Percentiles rank a stretch among this genome's conserved stretches.
Conservation (phyloP, 225 moss, liverwort and hornwort species). For the Physcomitrellopsis africana region DNA sequence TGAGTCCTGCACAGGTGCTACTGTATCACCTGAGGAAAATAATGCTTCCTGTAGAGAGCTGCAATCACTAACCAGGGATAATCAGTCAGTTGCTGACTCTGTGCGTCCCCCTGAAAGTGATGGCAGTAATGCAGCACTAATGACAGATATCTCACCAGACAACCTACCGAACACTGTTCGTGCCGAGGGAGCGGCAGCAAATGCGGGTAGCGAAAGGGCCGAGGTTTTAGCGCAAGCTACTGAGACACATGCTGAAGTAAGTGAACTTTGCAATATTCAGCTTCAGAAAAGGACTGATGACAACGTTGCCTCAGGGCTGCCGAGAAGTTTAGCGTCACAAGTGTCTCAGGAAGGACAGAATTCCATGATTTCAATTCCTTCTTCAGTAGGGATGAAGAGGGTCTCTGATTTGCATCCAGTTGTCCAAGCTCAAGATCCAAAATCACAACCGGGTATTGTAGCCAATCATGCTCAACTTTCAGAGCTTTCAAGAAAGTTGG, state of each 20-base stretch:
- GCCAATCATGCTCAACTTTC: constrained; percentile 46
- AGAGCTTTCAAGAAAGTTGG: constrained; percentile 63
- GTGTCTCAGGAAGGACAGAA: constrained; percentile 43
- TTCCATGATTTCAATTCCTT: constrained; percentile 32
- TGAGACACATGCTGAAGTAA: constrained; percentile 60
- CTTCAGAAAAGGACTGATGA: constrained; percentile 45
- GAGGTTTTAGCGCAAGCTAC: constrained; percentile 53
- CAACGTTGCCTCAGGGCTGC: constrained; percentile 40
- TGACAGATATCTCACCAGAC: constrained; percentile 23
- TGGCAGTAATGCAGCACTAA: constrained; percentile 30
- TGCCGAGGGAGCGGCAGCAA: constrained; percentile 39
- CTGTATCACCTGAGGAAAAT: constrained; percentile 61
- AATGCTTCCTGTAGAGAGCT: constrained; percentile 60
- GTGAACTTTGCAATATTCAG: constrained; percentile 40
- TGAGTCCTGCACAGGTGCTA: constrained; percentile 57
- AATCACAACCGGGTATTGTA: constrained; percentile 37
- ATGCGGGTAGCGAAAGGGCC: constrained; percentile 43
- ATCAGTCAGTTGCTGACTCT: constrained; percentile 34
- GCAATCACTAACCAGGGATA: constrained; percentile 59
- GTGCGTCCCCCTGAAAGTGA: constrained; percentile 29
- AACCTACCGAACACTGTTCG: constrained; percentile 22
- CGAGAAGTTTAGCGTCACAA: constrained; percentile 51
- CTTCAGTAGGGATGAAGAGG: constrained; percentile 45
- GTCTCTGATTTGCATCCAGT: constrained; percentile 41
- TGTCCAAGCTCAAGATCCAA: constrained; percentile 50